Percentiles rank a stretch among this genome's conserved stretches.
These are phyloP conservation scores for Helianthus annuus DNA, from an alignment of 129 eudicot genomes.

Conservation along the genomic window DNA sequence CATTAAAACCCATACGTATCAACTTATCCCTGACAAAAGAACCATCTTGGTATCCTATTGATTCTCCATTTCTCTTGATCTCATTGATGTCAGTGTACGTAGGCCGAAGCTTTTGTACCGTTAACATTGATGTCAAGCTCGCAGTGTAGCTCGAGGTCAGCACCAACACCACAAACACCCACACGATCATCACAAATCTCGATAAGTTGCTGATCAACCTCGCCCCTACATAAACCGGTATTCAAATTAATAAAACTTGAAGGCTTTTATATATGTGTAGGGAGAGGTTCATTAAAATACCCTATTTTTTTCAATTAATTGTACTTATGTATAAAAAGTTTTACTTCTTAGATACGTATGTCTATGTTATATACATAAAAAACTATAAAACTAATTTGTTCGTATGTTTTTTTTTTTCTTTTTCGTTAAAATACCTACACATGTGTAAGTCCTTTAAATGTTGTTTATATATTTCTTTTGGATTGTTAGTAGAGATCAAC, in stretches of 20 bases:
- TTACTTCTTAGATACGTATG: no score
- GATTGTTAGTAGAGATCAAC: no score
- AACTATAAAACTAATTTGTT: no score
- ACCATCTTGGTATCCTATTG: conserved; percentile 29
- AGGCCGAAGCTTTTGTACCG: conserved; percentile 35
- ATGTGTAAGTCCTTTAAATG: no score
- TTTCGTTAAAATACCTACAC: no score
- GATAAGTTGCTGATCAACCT: conserved; percentile 42
- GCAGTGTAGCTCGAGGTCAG: conserved; percentile 58
- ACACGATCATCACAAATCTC: conserved; percentile 28
- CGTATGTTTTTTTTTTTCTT: no score
- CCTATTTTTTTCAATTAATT: no score
- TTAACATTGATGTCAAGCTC: conserved; percentile 45
- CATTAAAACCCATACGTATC: background rate
- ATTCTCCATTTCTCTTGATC: conserved; percentile 12
- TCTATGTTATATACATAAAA: no score
- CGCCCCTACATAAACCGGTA: conserved; percentile 27
- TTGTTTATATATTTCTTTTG: no score
- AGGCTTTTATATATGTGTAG: background rate
- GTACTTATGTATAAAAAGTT: no score
- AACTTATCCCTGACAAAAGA: background rate
- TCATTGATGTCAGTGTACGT: background rate
- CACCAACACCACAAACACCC: conserved; percentile 39
- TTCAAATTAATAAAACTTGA: background rate
- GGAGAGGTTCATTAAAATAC: no score